These are phyloP conservation scores for Blastobotrys muscicola DNA, from an alignment of 805 yeast species.

Conservation along the genomic window DNA sequence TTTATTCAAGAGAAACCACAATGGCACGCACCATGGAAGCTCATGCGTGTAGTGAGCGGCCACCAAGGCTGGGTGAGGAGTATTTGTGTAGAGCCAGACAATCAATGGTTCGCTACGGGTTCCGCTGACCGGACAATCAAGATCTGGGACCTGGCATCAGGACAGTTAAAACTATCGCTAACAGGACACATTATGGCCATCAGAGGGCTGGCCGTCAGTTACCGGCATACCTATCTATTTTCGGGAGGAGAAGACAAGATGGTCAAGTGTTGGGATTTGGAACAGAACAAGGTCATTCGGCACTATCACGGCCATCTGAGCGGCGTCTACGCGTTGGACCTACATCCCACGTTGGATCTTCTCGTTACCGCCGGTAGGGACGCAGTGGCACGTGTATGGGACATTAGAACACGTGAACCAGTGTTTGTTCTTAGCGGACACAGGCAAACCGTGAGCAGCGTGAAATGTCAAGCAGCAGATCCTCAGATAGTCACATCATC, in stretches of 20 bases:
- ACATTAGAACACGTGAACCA: slow-evolving; percentile 67
- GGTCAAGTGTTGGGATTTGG: slow-evolving; percentile 94
- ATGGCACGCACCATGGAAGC: slow-evolving; percentile 61
- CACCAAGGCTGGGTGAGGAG: slow-evolving; percentile 90
- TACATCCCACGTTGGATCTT: slow-evolving; percentile 82
- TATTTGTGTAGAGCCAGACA: slow-evolving; percentile 75
- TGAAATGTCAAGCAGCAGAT: slow-evolving; percentile 57
- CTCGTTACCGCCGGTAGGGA: slow-evolving; percentile 87
- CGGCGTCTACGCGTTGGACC: slow-evolving; percentile 72
- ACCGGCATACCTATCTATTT: slow-evolving; percentile 77
- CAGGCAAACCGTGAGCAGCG: slow-evolving; percentile 59
- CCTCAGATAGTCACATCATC: slow-evolving; percentile 84
- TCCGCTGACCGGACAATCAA: slow-evolving; percentile 82
- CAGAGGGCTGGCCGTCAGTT: slow-evolving; percentile 62
- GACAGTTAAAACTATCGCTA: slow-evolving; percentile 59
- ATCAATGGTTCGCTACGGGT: slow-evolving; percentile 88
- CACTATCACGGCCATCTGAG: slow-evolving; percentile 93
- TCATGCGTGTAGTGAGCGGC: slow-evolving; percentile 68
- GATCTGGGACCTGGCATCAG: slow-evolving; percentile 79
- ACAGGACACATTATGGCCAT: slow-evolving; percentile 92
- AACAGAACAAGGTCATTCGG: slow-evolving; percentile 67
- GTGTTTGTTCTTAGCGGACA: slow-evolving; percentile 79
- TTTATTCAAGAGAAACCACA: slow-evolving; percentile 18
- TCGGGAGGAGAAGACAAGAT: slow-evolving; percentile 90
- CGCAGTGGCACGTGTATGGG: slow-evolving; percentile 85